These are phyloP conservation scores for Phytopythium kandeliae DNA, from an alignment of 352 stramenopile species.

Conservation along the genomic window DNA sequence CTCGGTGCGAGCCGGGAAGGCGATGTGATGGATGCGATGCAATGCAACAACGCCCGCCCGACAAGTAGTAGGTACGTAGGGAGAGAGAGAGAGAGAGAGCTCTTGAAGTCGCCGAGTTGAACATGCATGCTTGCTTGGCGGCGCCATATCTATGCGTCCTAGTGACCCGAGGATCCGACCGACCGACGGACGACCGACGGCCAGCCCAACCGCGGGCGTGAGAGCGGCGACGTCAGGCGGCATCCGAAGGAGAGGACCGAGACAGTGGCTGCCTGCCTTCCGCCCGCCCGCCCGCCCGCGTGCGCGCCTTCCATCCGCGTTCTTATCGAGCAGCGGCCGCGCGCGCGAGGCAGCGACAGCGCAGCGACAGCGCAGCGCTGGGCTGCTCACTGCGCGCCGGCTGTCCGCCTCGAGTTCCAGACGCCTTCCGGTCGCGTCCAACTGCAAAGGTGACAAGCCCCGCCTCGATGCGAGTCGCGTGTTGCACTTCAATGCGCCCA, in stretches of 20 bases:
- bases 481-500: background rate
- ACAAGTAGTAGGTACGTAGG: too few species aligned
- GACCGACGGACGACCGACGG: too few species aligned
- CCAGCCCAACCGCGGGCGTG: background rate
- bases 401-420: background rate
- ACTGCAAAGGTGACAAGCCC: slow-evolving; percentile 3
- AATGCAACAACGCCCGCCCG: too few species aligned
- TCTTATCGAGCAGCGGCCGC: background rate
- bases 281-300: background rate
- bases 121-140: too few species aligned
- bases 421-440: background rate
- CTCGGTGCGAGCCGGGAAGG: background rate
- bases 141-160: slow-evolving; percentile 4
- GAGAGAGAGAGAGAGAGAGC: too few species aligned
- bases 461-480: background rate
- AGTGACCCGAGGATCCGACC: background rate
- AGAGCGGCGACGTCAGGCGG: slow-evolving; percentile 4
- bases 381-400: background rate
- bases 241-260: too few species aligned
- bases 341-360: background rate
- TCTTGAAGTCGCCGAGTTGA: too few species aligned
- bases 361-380: too few species aligned
- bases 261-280: background rate
- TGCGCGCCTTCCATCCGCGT: background rate
- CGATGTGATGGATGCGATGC: too few species aligned